Base-by-base conservation (phyloP, 1,284 basidiomycete genomes). In the Volvariella surrecta region DNA sequence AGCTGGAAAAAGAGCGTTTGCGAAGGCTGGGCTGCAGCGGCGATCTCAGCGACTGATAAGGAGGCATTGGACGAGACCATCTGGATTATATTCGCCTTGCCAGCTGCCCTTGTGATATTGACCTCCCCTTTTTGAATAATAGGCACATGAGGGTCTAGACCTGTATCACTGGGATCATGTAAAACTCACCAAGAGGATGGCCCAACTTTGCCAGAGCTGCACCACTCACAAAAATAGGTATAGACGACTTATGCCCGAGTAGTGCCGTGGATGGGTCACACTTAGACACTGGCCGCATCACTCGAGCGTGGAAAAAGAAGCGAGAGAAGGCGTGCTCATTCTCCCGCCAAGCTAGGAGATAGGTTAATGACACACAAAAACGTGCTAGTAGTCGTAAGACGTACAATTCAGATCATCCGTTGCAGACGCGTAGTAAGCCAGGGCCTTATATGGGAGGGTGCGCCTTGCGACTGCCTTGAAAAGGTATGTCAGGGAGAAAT, bases 11-110 rank as follows among this genome's bases (percentile, higher is more conserved):
- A 90, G 21, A 93, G 67, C 0, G 76, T 70, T 58, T 92, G 89
- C 1, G 71, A 68, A 2, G 74, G 69, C 24, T 63, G 58, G 2
- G 78, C 69, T 19, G 74, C 75, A 8, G 67, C 66, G 6, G 82
- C 79, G 47, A 94, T 87, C 50, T 85, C 77, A 10, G 72, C 73
- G 43, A 76, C 73, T 0, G 89, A 87, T 50, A 90, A 68, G 0
- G 88, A 92, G 1, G 93, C 80, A 58, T 94, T 92, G 34, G 80
- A 82, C 3, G 90, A 94, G 42, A 94, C 85, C 73, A 89, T 90
- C 58, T 95, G 91, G 40, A 92, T 84, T 48, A 93, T 82, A 19
- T 77, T 75, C 1, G 77, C 73, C 39, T 71, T 67, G n/a, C 73
- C 78, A 3, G 82, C 81, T 2, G 82, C 92, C 39, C 70, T 71